Base-by-base conservation (phyloP, 768 basidiomycete genomes). In the Xerocomellus intermedius region DNA sequence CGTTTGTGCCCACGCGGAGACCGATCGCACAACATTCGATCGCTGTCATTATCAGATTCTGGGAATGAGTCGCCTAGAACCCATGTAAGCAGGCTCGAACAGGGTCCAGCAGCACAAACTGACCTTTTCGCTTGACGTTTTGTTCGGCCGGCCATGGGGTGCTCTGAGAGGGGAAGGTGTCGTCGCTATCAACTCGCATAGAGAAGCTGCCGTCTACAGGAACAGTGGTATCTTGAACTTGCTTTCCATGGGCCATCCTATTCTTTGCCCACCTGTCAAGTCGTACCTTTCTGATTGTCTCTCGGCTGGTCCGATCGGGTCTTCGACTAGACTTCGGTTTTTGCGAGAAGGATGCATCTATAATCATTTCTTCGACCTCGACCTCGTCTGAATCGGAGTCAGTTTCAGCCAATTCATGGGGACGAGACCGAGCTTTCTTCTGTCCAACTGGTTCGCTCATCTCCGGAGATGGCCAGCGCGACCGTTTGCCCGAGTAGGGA, bases 291-390 rank as follows among this genome's bases (percentile, higher is more conserved):
- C 41, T 54, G 43, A 75, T 56, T 48, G 69, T 66, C 33, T 76
- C 73, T 50, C 70, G 69, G 33, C 66, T 61, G 37, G 62, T 69
- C 54, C 64, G 64, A 36, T 56, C 52, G 30, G 52, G 59, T 58
- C 63, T 50, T 55, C 58, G 39, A 55, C 63, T 19, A 22, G 56
- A 56, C 41, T 28, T 56, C 3, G 52, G 33, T 32, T 51, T 60
- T 50, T 51, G 65, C 33, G 65, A 70, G 17, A 61, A 55, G 26
- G 57, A 60, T 39, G 60, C 66, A 55, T 80, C 77, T 16, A 80
- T 62, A 7, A 80, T 57, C 79, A 86, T 83, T 41, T 75, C 74
- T 50, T 80, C 77, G 13, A 82, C 77, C 55, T 80, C 76, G 36
- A 74, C 75, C 30, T 79, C 76, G 22, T 77, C 76, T 21, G 73